phyloP scores from a whole-genome alignment of 2,329 filamentous ascomycete genomes.

The Pseudogymnoascus destructans region DNA sequence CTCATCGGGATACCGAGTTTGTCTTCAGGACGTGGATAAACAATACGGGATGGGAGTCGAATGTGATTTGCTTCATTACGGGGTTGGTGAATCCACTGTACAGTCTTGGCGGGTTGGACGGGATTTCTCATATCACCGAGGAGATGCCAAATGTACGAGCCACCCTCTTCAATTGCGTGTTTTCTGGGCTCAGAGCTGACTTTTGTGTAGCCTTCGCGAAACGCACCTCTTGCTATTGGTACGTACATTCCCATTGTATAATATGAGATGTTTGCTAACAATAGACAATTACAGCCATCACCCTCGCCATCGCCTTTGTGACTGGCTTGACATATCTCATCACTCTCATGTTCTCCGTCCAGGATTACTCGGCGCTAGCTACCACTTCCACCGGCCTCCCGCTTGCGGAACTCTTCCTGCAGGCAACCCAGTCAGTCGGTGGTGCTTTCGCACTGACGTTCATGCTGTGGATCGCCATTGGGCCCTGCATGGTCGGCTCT shows the following conservation, averaged over 20 bases:
- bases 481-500: constrained; percentile 24
- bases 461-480: constrained; percentile 33
- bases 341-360: constrained; percentile 38
- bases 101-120: constrained; percentile 35
- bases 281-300: constrained; percentile 26
- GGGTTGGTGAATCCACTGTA: constrained; percentile 37
- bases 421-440: constrained; percentile 30
- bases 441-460: constrained; percentile 32
- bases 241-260: neutral
- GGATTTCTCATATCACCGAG: constrained; percentile 37
- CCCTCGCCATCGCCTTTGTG: constrained; percentile 36
- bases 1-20: constrained; percentile 33
- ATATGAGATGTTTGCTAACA: neutral
- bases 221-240: constrained; percentile 27
- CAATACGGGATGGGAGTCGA: constrained; percentile 36
- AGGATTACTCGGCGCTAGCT: constrained; percentile 33
- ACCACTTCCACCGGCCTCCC: constrained; percentile 31
- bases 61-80: constrained; percentile 37
- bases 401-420: constrained; percentile 34
- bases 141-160: constrained; percentile 35
- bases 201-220: constrained; percentile 24
- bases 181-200: neutral
- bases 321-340: constrained; percentile 38
- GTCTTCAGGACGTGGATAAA: constrained; percentile 41
- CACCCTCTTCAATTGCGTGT: neutral